These are phyloP conservation scores for Pyrrhoderma noxium DNA, from an alignment of 1,284 basidiomycete species.

Conservation along the genomic window DNA sequence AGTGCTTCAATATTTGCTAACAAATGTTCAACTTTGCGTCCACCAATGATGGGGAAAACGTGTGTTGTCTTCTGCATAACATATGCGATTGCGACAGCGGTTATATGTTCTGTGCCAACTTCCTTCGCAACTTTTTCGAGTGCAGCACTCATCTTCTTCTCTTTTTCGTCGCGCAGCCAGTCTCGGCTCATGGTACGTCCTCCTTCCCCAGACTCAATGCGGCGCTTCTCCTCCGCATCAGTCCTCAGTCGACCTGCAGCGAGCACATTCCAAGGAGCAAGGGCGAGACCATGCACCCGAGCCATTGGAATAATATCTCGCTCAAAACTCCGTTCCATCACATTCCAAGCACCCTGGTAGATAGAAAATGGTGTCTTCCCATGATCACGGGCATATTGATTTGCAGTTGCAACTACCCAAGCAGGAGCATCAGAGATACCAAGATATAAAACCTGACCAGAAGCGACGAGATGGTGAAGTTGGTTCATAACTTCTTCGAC, in stretches of 20 bases:
- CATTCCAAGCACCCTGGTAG: conserved; percentile 49
- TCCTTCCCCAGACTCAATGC: conserved; percentile 21
- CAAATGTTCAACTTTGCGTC: conserved; percentile 24
- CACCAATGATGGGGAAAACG: conserved; percentile 25
- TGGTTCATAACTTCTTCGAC: conserved; percentile 50
- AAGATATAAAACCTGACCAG: conserved; percentile 44
- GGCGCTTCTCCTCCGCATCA: conserved; percentile 17
- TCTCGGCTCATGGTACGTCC: conserved; percentile 1
- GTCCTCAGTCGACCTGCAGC: conserved; percentile 23
- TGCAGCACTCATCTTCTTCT: conserved; percentile 10
- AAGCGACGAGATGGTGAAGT: conserved; percentile 37
- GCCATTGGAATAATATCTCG: conserved; percentile 49
- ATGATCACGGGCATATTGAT: conserved; percentile 32
- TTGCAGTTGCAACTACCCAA: conserved; percentile 33
- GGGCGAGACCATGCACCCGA: conserved; percentile 19
- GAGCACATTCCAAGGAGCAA: conserved; percentile 28
- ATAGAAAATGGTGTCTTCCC: conserved; percentile 44
- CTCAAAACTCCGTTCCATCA: conserved; percentile 41
- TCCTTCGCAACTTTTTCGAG: conserved; percentile 27
- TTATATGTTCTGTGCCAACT: conserved; percentile 22
- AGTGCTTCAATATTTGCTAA: conserved; percentile 25
- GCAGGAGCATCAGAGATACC: conserved; percentile 36
- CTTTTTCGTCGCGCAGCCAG: conserved; percentile 19
- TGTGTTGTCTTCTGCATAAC: conserved; percentile 18
- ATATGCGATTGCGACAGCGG: conserved; percentile 20